Evolutionary conservation across 805 yeast species (phyloP), one percentile per base, ranked within the genome.

Genomic region (Starmerella cellae): DNA sequence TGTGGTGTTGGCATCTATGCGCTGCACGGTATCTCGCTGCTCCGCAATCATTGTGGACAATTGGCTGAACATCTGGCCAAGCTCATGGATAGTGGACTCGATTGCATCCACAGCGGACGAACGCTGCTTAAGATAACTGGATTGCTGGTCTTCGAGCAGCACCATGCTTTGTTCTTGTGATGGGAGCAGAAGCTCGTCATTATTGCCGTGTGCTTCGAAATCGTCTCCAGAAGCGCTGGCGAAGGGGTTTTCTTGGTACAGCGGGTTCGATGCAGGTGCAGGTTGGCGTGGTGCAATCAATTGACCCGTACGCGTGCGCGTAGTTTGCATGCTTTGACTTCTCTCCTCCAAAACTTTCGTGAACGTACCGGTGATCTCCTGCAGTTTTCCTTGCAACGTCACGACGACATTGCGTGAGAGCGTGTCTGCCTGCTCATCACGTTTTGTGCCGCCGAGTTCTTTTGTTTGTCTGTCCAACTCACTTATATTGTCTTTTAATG

Each of bases 21-120:
- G 69, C 61, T 88, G 97, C 44, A 91, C 88, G 14, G 81, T 82
- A 55, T 91, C 98, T 32, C 97, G 88, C 63, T 91, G 98, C 60
- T 91, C 97, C 48, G 82, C 85, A 6, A 91, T 96, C 97, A 91
- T 88, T 1, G 94, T 80, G 4, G 97, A 95, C 54, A 91, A 69
- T 62, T 91, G 98, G 55, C 82, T 88, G 65, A 91, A 91, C 46
- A 91, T 69, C 38, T 82, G 80, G 34, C 98, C 98, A 38, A 91
- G 94, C 61, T 91, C 97, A 56, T 88, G 88, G 47, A 91, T 91
- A 0, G 98, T 91, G n/a, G 84, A 73, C 59, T 91, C 98, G 39
- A 91, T 91, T 0, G 96, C 83, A 58, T 88, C 97, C 39, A 91
- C 95, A 0, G 98, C 98, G 36, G 77, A 61, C 54, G 77, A 79